Percentiles rank a stretch among this genome's conserved stretches.
Evolutionary conservation across 805 yeast genomes (phyloP).

Genomic region (Teunomyces kruisii): DNA sequence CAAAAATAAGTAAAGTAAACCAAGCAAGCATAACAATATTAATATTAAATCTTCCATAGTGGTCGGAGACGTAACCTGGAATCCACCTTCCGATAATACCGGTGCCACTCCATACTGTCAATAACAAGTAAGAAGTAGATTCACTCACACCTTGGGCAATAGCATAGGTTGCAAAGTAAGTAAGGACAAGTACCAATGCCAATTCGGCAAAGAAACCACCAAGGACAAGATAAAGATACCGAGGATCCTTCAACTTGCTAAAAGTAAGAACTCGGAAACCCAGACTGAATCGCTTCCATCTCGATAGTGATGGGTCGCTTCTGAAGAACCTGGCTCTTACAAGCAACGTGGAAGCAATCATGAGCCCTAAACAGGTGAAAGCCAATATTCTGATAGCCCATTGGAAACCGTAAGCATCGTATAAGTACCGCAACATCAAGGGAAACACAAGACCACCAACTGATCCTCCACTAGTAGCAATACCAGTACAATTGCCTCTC

Average conservation of each 20-base stretch:
- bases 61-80: slow-evolving; percentile 30
- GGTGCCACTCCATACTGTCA: slow-evolving; percentile 30
- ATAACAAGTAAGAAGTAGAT: slow-evolving; percentile 25
- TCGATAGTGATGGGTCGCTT: slow-evolving; percentile 5
- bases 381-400: slow-evolving; percentile 42
- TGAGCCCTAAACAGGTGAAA: slow-evolving; percentile 29
- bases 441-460: slow-evolving; percentile 22
- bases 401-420: slow-evolving; percentile 16
- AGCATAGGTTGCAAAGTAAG: slow-evolving; percentile 35
- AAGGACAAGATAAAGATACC: slow-evolving; percentile 23
- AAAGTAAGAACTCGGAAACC: slow-evolving; percentile 6
- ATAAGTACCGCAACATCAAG: slow-evolving; percentile 15
- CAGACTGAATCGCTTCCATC: slow-evolving; percentile 18
- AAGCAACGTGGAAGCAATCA: slow-evolving; percentile 22
- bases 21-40: slow-evolving; percentile 31
- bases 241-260: slow-evolving; percentile 9
- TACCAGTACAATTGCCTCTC: slow-evolving; percentile 61
- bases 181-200: slow-evolving; percentile 26
- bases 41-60: slow-evolving; percentile 29
- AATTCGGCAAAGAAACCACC: slow-evolving; percentile 35
- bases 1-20: slow-evolving; percentile 24
- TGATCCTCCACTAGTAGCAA: slow-evolving; percentile 50
- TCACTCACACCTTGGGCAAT: slow-evolving; percentile 30
- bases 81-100: slow-evolving; percentile 33
- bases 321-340: slow-evolving; percentile 26